Evolutionary conservation across 495 filamentous ascomycete species (phyloP).

Genomic region (Neurospora sp.): DNA sequence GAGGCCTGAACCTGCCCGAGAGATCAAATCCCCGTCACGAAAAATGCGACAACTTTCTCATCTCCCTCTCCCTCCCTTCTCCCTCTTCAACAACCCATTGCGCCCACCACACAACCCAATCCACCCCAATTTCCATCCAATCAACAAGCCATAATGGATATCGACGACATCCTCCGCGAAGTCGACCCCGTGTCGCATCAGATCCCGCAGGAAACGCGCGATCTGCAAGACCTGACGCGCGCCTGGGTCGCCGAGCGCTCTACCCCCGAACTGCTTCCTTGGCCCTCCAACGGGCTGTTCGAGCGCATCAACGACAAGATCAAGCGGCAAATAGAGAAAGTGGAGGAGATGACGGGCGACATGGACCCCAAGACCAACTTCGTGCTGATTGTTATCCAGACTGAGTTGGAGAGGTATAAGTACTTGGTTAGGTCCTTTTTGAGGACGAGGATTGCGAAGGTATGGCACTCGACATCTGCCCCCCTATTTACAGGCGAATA

Average conservation of each 20-base stretch:
- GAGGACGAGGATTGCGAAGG: constrained; percentile 77
- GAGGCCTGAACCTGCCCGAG: not conserved
- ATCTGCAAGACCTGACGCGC: constrained; percentile 82
- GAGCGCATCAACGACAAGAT: constrained; percentile 74
- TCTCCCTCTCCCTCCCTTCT: not conserved
- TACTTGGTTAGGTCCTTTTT: constrained; percentile 80
- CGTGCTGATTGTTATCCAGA: constrained; percentile 87
- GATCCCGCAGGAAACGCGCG: constrained; percentile 51
- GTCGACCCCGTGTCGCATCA: constrained; percentile 53
- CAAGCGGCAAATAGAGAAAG: constrained; percentile 54
- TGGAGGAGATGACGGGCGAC: constrained; percentile 67
- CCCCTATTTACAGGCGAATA: not conserved
- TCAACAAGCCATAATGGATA: constrained; percentile 52
- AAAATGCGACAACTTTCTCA: not conserved
- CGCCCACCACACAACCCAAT: not conserved
- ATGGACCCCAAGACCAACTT: constrained; percentile 86
- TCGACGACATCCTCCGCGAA: constrained; percentile 78
- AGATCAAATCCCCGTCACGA: not conserved
- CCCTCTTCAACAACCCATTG: not conserved
- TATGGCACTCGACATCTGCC: constrained; percentile 12
- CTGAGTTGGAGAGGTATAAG: constrained; percentile 88
- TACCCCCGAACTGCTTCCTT: constrained; percentile 65
- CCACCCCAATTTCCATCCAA: not conserved
- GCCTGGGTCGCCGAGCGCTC: constrained; percentile 88
- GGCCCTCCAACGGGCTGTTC: constrained; percentile 40